Evolutionary conservation across 2,329 filamentous ascomycete species (phyloP).

Genomic region (Cordyceps javanica): DNA sequence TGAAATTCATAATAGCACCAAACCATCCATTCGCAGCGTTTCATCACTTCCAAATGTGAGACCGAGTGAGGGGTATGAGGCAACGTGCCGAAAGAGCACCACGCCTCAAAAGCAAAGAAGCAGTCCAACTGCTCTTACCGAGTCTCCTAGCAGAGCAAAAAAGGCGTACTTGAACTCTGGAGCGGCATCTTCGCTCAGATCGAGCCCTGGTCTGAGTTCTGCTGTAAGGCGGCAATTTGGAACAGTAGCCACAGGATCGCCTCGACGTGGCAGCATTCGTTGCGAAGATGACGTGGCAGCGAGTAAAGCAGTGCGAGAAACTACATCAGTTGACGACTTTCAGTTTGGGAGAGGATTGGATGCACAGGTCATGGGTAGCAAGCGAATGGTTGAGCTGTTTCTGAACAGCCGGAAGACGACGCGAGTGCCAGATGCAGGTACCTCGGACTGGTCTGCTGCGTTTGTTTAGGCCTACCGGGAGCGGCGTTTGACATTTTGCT

Average conservation of each 20-base stretch:
- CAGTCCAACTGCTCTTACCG: slow-evolving; percentile 14
- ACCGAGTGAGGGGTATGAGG: not conserved
- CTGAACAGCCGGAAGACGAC: slow-evolving; percentile 40
- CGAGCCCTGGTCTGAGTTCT: slow-evolving; percentile 22
- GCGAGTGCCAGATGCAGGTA: slow-evolving; percentile 11
- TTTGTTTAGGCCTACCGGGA: slow-evolving; percentile 25
- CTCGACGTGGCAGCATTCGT: slow-evolving; percentile 5
- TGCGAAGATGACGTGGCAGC: not conserved
- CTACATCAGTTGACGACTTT: slow-evolving; percentile 12
- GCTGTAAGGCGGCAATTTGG: slow-evolving; percentile 16
- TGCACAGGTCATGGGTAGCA: slow-evolving; percentile 36
- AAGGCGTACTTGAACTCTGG: slow-evolving; percentile 16
- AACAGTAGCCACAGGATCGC: slow-evolving; percentile 9
- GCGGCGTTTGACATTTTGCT: not conserved
- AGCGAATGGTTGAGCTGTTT: slow-evolving; percentile 49
- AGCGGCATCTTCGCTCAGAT: slow-evolving; percentile 21
- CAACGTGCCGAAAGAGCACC: not conserved
- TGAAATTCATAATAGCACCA: not conserved
- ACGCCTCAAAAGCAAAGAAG: not conserved
- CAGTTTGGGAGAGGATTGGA: slow-evolving; percentile 19
- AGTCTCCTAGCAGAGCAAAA: not conserved
- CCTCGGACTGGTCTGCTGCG: slow-evolving; percentile 7
- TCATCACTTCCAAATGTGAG: slow-evolving; percentile 22
- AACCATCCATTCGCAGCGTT: slow-evolving; percentile 13
- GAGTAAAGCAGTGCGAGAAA: slow-evolving; percentile 1